Conservation (phyloP, 2,329 filamentous ascomycete species). For the Talaromyces sp. region DNA sequence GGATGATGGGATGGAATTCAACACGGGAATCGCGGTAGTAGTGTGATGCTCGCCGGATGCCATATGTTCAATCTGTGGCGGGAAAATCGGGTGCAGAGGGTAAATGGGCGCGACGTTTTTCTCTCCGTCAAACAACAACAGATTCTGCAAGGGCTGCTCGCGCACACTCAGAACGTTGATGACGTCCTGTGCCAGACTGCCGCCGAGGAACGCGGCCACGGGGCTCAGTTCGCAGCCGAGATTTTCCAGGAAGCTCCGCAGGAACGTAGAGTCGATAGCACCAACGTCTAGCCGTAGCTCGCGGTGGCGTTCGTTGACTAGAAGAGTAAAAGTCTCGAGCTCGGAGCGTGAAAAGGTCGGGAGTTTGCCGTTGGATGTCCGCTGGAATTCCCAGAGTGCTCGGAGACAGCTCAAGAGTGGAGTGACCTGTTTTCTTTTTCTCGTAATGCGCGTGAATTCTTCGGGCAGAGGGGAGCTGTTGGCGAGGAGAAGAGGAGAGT, state of each 20-base stretch:
- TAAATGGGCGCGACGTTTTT: constrained; percentile 73
- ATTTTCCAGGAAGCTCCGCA: constrained; percentile 82
- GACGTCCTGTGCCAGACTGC: constrained; percentile 87
- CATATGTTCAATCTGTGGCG: constrained; percentile 21
- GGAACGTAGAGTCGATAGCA: constrained; percentile 63
- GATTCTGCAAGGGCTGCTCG: constrained; percentile 94
- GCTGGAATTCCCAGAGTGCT: constrained; percentile 83
- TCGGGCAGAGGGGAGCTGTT: constrained; percentile 71
- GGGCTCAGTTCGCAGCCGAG: constrained; percentile 78
- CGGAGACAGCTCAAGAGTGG: constrained; percentile 80
- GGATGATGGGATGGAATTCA: background rate
- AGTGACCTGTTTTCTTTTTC: constrained; percentile 67
- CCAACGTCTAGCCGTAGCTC: constrained; percentile 64
- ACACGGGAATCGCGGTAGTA: background rate
- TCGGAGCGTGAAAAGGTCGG: constrained; percentile 57
- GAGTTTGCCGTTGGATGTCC: constrained; percentile 47
- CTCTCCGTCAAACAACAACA: constrained; percentile 85
- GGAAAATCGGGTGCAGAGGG: constrained; percentile 65
- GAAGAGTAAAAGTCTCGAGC: constrained; percentile 67
- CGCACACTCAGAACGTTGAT: constrained; percentile 90
- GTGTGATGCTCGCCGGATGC: constrained; percentile 17
- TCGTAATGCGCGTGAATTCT: constrained; percentile 62
- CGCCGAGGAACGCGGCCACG: constrained; percentile 82
- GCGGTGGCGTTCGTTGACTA: constrained; percentile 72
- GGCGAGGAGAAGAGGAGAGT: constrained; percentile 81